Base-by-base conservation (phyloP, 129 eudicot genomes). In the Flaveria brownii region DNA sequence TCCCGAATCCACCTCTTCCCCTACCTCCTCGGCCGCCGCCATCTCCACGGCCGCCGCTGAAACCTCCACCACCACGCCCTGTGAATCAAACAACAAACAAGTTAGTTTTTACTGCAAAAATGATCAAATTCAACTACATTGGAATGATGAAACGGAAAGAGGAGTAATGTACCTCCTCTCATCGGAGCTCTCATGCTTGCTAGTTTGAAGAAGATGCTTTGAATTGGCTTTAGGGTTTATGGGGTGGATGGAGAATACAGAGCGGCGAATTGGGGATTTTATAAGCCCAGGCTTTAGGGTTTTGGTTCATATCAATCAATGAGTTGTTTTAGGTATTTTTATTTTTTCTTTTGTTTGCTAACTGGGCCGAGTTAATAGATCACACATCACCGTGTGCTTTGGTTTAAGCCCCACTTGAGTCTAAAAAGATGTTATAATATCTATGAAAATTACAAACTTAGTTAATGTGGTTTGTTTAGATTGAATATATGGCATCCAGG, bases 21-120 rank as follows among this genome's bases (percentile, higher is more conserved):
- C 88, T 74, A 1, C 82, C 84, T 4, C 85, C 82, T 14, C 69
- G 78, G 6, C 86, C 88, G 0, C 88, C 81, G 15, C 81, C 49
- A 16, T 42, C 55, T 18, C 77, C 80, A 9, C 86, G 76, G 5
- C 69, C 84, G 18, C 86, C 75, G 1, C 81, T 77, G 18, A 50
- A 71, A 1, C 88, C 83, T 52, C 81, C 81, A 25, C 83, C 88
- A 22, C 82, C 82, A 26, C 85, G 88, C 16, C 85, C 88, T 85
- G 52, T 17, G 70, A 83, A 55, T 46, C 66, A 59, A 41, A 75
- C 54, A 41, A 75, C 46, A 45, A 67, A 46, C 50, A 75, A 15
- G 30, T 15, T 26, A 10, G 16, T n/a, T 12, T 17, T 28, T n/a
- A 26, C 1, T 46, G 17, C 20, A 11, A 20, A 20, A 22, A 10